A percentile compares a stretch with the other conserved stretches of the same genome.
Conservation (phyloP, 2,329 filamentous ascomycete genomes). For the Fusarium drepaniforme region DNA sequence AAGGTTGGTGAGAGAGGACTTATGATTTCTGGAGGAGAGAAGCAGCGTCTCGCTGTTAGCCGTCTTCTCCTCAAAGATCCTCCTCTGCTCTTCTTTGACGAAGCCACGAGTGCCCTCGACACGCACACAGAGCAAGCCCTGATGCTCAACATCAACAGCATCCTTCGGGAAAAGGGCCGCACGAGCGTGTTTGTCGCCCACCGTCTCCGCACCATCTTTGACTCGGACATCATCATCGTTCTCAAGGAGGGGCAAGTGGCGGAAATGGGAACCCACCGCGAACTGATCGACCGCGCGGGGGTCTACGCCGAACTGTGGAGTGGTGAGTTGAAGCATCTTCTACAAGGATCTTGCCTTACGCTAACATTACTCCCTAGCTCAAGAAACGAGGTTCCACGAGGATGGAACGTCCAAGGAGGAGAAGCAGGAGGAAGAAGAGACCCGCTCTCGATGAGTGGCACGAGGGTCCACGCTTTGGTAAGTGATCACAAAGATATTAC, state of each 20-base stretch:
- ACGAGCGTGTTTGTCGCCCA: conserved; percentile 98
- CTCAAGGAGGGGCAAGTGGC: conserved; percentile 86
- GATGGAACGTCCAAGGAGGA: conserved; percentile 58
- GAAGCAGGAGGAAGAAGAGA: conserved; percentile 47
- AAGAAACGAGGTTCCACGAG: conserved; percentile 70
- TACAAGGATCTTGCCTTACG: background rate
- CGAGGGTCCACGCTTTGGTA: conserved; percentile 9
- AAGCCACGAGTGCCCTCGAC: conserved; percentile 92
- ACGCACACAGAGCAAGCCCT: conserved; percentile 94
- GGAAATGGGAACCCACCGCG: conserved; percentile 88
- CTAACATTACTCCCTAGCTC: conserved; percentile 57
- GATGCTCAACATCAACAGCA: conserved; percentile 92
- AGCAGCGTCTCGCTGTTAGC: conserved; percentile 89
- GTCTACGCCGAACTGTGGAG: conserved; percentile 94
- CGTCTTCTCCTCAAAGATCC: conserved; percentile 90
- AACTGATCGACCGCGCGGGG: conserved; percentile 82
- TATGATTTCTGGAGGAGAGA: conserved; percentile 97
- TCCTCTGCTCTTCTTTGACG: conserved; percentile 92
- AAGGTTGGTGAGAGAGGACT: conserved; percentile 93
- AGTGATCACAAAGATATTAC: background rate
- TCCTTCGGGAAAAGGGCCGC: conserved; percentile 86
- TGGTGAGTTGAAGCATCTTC: conserved; percentile 64
- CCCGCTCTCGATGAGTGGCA: background rate
- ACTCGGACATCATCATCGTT: conserved; percentile 93
- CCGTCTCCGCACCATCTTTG: conserved; percentile 91